phyloP scores from a whole-genome alignment of 352 stramenopile species.

The Pythium aristosporum region DNA sequence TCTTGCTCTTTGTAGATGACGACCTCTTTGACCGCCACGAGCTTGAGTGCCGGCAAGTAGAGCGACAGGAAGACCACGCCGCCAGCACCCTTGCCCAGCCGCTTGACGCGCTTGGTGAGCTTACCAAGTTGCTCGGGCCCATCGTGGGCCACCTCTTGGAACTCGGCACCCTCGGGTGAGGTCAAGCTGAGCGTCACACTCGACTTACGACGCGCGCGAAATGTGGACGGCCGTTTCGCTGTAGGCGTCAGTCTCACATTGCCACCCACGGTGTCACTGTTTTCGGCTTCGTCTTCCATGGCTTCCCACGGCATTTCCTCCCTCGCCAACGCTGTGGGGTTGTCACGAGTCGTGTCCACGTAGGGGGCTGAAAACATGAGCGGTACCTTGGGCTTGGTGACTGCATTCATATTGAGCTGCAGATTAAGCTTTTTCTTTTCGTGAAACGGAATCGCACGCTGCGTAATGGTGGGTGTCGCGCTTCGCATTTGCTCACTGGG shows the following conservation, averaged over 20 bases:
- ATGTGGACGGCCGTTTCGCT: constrained; percentile 9
- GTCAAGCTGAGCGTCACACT: constrained; percentile 62
- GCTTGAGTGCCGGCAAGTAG: constrained; percentile 78
- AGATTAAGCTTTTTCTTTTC: constrained; percentile 57
- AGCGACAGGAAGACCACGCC: constrained; percentile 81
- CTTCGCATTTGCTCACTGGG: not conserved
- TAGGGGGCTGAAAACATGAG: constrained; percentile 35
- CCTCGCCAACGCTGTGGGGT: not conserved
- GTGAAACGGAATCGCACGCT: constrained; percentile 21
- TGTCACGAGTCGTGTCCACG: not conserved
- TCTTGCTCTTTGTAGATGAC: constrained; percentile 81
- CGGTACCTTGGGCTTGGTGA: constrained; percentile 34
- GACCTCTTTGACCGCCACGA: constrained; percentile 88
- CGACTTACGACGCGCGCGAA: constrained; percentile 37
- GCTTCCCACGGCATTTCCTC: constrained; percentile 20
- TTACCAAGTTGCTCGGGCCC: constrained; percentile 61
- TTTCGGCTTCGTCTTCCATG: constrained; percentile 14
- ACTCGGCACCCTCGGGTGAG: constrained; percentile 68
- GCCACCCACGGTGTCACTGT: not conserved
- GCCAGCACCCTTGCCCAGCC: constrained; percentile 79
- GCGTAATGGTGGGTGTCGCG: constrained; percentile 3
- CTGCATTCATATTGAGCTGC: constrained; percentile 45
- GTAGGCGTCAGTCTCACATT: not conserved
- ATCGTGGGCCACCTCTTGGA: constrained; percentile 69
- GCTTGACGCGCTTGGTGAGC: constrained; percentile 65